These are phyloP conservation scores for Pichia sp. DNA, from an alignment of 1,139 yeast genomes.

Conservation along the genomic window DNA sequence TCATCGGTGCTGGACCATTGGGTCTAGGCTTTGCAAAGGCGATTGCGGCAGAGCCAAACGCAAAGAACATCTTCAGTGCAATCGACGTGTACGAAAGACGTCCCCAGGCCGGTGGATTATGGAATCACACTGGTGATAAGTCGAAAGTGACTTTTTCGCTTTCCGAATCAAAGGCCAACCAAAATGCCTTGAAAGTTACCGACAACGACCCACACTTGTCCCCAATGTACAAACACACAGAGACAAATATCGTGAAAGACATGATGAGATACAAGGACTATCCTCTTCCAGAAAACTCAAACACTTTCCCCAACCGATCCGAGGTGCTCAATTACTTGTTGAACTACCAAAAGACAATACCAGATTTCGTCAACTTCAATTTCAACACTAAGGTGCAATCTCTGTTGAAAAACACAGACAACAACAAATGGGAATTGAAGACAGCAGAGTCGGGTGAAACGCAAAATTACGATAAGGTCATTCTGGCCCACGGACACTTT, in stretches of 20 bases:
- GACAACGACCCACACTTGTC: conserved; percentile 35
- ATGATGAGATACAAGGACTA: conserved; percentile 42
- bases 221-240: conserved; percentile 46
- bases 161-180: conserved; percentile 14
- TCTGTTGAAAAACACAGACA: conserved; percentile 23
- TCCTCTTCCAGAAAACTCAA: conserved; percentile 35
- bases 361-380: conserved; percentile 30
- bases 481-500: conserved; percentile 49
- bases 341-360: conserved; percentile 35
- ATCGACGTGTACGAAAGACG: conserved; percentile 45
- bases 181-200: conserved; percentile 31
- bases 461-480: conserved; percentile 39
- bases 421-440: conserved; percentile 29
- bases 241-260: conserved; percentile 42
- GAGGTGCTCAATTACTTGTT: conserved; percentile 40
- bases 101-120: conserved; percentile 44
- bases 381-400: conserved; percentile 30
- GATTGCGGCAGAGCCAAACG: conserved; percentile 39
- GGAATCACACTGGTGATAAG: conserved; percentile 38
- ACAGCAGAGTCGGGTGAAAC: conserved; percentile 14
- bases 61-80: conserved; percentile 27
- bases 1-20: conserved; percentile 51
- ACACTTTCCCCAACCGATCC: conserved; percentile 37
- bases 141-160: conserved; percentile 21
- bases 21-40: conserved; percentile 50